Conservation (phyloP, 108 stramenopile species). For the Poteriospumella lacustris region DNA sequence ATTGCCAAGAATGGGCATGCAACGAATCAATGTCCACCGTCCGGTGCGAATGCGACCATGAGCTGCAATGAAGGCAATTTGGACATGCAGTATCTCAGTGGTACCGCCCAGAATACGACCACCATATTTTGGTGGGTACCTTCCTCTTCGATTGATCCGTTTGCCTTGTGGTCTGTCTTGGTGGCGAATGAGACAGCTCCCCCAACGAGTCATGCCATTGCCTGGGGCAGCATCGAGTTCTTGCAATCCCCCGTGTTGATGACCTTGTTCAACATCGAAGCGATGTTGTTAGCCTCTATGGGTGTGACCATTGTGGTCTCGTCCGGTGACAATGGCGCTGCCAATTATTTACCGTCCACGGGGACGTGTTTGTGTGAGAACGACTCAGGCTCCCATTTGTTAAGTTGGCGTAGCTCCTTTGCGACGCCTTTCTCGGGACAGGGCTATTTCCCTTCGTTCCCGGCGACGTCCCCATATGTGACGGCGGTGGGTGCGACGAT, state of each 20-base stretch:
- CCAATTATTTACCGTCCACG: background rate
- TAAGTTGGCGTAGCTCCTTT: background rate
- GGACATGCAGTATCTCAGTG: conserved; percentile 16
- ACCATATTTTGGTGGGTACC: background rate
- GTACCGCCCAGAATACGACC: background rate
- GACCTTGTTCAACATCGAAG: background rate
- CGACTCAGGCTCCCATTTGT: background rate
- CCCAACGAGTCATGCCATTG: background rate
- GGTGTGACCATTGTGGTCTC: background rate
- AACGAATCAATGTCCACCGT: too few relatives aligned
- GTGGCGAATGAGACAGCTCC: conserved; percentile 4
- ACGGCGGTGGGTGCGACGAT: conserved; percentile 23
- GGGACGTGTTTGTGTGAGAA: background rate
- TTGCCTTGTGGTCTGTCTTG: background rate
- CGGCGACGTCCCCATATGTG: conserved; percentile 27
- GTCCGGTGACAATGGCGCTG: conserved; percentile 19
- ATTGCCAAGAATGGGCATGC: too few relatives aligned
- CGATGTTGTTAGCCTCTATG: background rate
- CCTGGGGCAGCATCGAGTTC: conserved; percentile 5
- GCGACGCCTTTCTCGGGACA: background rate
- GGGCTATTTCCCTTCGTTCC: conserved; percentile 19
- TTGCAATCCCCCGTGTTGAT: background rate
- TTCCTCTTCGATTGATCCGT: background rate
- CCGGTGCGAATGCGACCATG: too few relatives aligned
- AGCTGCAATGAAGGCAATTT: conserved; percentile 18